A percentile compares a stretch with the other conserved stretches of the same genome.
Evolutionary conservation across 129 eudicot genomes (phyloP).

Genomic region (Solidago caesia): DNA sequence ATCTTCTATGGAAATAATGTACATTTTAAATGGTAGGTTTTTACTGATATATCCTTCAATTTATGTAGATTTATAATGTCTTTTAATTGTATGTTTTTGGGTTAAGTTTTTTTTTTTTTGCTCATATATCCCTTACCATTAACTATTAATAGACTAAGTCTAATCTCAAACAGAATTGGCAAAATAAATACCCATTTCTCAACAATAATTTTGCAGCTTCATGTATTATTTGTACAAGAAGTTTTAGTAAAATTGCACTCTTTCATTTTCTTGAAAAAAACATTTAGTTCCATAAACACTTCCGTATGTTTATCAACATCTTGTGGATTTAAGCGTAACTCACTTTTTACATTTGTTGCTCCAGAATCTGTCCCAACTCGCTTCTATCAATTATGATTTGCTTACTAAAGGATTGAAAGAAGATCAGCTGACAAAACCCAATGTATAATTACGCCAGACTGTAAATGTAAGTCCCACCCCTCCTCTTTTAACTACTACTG

Average conservation of each 20-base stretch:
- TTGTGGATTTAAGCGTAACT: not conserved
- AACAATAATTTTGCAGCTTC: too few relatives aligned
- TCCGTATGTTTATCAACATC: too few relatives aligned
- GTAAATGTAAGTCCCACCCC: conserved; percentile 38
- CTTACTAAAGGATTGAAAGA: conserved; percentile 76
- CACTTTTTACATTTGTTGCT: not conserved
- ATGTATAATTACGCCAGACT: conserved; percentile 31
- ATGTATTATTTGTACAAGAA: too few relatives aligned
- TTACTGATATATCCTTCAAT: not conserved
- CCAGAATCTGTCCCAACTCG: conserved; percentile 97
- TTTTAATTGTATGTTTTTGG: not conserved
- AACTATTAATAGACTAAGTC: too few relatives aligned
- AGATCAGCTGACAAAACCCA: conserved; percentile 57
- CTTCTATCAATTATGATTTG: conserved; percentile 91
- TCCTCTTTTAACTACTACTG: not conserved
- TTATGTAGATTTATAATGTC: not conserved
- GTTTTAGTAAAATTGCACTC: too few relatives aligned
- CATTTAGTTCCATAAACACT: too few relatives aligned
- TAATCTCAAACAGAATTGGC: too few relatives aligned
- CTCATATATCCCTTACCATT: too few relatives aligned
- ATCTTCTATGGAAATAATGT: not conserved
- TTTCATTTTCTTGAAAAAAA: too few relatives aligned
- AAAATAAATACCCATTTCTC: too few relatives aligned
- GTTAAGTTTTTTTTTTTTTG: too few relatives aligned
- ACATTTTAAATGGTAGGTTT: not conserved